Percentiles rank a stretch among this genome's conserved stretches.
These are phyloP conservation scores for Strobilomyces dryophilus DNA, from an alignment of 768 basidiomycete genomes.

Conservation along the genomic window DNA sequence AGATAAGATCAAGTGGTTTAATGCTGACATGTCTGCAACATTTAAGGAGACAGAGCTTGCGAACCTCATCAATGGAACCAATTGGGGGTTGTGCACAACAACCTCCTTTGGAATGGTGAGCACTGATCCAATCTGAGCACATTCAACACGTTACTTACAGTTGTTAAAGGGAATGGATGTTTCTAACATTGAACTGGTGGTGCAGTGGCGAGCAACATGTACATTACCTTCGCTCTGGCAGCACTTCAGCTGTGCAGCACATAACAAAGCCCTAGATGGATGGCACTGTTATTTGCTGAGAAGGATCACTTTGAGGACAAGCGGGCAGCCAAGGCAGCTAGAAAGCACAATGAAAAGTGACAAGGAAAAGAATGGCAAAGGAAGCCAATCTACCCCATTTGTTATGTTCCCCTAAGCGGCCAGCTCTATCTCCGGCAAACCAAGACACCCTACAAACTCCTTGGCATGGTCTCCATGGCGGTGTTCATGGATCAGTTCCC, in stretches of 20 bases:
- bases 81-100: not conserved
- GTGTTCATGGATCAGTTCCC: too few relatives aligned
- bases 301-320: not conserved
- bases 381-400: too few relatives aligned
- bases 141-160: too few relatives aligned
- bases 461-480: too few relatives aligned
- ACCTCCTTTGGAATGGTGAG: not conserved
- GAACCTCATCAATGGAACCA: not conserved
- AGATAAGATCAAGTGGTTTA: not conserved
- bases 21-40: not conserved
- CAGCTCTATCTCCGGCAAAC: too few relatives aligned
- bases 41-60: not conserved
- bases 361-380: too few relatives aligned
- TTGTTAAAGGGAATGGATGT: too few relatives aligned
- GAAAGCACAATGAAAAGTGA: not conserved
- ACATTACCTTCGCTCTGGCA: not conserved
- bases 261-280: not conserved
- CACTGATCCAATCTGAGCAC: too few relatives aligned
- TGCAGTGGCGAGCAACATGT: not conserved
- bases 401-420: too few relatives aligned
- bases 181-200: too few relatives aligned
- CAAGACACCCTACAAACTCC: too few relatives aligned
- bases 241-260: not conserved
- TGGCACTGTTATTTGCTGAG: not conserved
- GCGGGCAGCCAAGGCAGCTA: too few relatives aligned